Percentiles rank a stretch among this genome's conserved stretches.
Conservation (phyloP, 2,329 filamentous ascomycete species). For the Fusarium tanahbumbuense region DNA sequence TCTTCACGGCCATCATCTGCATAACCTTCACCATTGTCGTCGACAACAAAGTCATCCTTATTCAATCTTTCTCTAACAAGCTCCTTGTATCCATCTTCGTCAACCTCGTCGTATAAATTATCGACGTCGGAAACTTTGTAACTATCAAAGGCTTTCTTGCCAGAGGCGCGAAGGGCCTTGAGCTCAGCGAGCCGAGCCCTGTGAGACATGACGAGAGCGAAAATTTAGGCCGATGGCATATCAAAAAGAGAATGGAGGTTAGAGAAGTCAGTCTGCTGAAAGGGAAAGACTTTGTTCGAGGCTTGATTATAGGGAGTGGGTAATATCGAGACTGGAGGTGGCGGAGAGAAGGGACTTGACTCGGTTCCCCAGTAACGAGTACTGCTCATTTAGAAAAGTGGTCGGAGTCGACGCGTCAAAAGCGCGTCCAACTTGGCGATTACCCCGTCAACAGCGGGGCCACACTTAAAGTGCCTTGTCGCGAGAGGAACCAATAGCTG, state of each 20-base stretch:
- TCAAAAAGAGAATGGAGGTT: constrained; percentile 14
- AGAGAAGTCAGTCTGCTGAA: background rate
- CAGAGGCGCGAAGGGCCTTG: constrained; percentile 83
- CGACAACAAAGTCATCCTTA: constrained; percentile 97
- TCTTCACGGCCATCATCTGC: constrained; percentile 96
- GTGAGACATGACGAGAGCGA: constrained; percentile 51
- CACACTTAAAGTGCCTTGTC: constrained; percentile 21
- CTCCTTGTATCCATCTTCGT: constrained; percentile 97
- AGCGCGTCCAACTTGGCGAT: constrained; percentile 34
- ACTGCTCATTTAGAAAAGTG: constrained; percentile 39
- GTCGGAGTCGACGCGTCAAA: constrained; percentile 32
- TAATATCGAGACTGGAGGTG: constrained; percentile 14
- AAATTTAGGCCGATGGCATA: constrained; percentile 40
- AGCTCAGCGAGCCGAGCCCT: constrained; percentile 78
- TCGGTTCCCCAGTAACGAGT: constrained; percentile 37
- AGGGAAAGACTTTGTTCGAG: background rate
- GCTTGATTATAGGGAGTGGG: constrained; percentile 15
- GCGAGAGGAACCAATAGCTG: constrained; percentile 19
- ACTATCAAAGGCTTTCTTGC: constrained; percentile 88
- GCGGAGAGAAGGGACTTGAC: constrained; percentile 21
- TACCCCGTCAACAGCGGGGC: constrained; percentile 26
- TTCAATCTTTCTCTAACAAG: constrained; percentile 89
- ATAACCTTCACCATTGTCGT: constrained; percentile 97
- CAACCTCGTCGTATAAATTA: constrained; percentile 93
- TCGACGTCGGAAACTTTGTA: constrained; percentile 89